Evolutionary conservation across 352 stramenopile species (phyloP).

Genomic region (Globisporangium abappressorium): DNA sequence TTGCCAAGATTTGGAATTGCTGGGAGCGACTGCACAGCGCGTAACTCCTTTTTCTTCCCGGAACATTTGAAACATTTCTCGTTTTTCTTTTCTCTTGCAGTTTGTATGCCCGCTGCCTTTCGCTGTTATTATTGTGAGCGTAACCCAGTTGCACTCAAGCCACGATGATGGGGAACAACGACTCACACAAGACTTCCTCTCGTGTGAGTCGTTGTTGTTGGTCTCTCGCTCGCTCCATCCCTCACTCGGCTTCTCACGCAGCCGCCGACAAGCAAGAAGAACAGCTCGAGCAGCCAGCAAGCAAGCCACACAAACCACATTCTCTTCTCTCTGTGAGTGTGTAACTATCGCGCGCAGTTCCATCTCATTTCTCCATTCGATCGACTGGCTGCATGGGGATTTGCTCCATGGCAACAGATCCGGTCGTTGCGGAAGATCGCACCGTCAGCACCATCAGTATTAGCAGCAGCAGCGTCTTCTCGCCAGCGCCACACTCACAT

Average conservation of each 20-base stretch:
- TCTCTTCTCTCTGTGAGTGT: not conserved
- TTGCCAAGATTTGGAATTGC: no score
- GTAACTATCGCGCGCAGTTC: not conserved
- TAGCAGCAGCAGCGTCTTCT: not conserved
- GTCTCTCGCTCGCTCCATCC: constrained; percentile 5
- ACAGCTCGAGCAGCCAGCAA: not conserved
- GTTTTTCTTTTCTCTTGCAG: not conserved
- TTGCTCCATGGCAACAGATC: constrained; percentile 9
- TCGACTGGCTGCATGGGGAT: constrained; percentile 10
- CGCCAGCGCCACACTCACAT: not conserved
- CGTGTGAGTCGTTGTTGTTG: not conserved
- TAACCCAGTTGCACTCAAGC: constrained; percentile 10
- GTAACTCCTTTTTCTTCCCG: no score
- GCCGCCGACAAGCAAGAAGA: constrained; percentile 6
- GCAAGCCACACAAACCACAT: not conserved
- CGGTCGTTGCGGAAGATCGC: constrained; percentile 10
- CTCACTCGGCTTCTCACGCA: constrained; percentile 7
- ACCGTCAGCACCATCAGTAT: not conserved
- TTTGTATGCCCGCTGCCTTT: not conserved
- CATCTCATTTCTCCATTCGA: constrained; percentile 1
- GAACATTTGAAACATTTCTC: no score
- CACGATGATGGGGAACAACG: constrained; percentile 8
- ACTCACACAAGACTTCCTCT: not conserved
- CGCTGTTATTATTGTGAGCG: not conserved
- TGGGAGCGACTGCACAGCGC: no score